Percentiles rank a stretch among this genome's conserved stretches.
phyloP scores from a whole-genome alignment of 768 basidiomycete genomes.

The Crucibulum laeve region DNA sequence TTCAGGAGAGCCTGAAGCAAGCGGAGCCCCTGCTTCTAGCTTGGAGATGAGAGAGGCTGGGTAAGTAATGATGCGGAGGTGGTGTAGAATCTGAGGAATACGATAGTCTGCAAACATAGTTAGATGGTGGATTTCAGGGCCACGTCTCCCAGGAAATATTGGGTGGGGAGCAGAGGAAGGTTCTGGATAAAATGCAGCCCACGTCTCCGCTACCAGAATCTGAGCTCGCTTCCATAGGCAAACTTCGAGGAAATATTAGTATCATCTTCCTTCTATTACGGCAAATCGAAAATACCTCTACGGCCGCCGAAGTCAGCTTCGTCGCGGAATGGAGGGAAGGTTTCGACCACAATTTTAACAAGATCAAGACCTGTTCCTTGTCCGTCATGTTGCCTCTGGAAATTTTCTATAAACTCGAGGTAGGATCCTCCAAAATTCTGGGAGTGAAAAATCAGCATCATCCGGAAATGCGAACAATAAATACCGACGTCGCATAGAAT shows the following conservation, averaged over 20 bases:
- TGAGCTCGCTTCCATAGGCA: conserved; percentile 89
- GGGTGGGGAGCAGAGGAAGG: conserved; percentile 50
- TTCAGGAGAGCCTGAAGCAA: conserved; percentile 57
- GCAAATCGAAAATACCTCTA: conserved; percentile 40
- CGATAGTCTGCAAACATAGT: conserved; percentile 97
- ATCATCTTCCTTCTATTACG: conserved; percentile 1
- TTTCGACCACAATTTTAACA: conserved; percentile 63
- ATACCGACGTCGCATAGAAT: conserved; percentile 63
- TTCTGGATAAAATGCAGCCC: conserved; percentile 85
- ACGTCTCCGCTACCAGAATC: conserved; percentile 86
- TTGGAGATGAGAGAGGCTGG: conserved; percentile 51
- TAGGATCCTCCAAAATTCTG: conserved; percentile 73
- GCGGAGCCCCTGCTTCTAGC: conserved; percentile 36
- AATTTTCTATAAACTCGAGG: conserved; percentile 57
- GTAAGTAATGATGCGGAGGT: conserved; percentile 72
- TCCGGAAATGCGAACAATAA: conserved; percentile 1
- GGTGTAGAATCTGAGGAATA: conserved; percentile 88
- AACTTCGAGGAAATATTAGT: conserved; percentile 34
- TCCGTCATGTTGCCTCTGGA: conserved; percentile 45
- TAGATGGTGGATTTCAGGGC: conserved; percentile 61
- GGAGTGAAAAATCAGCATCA: conserved; percentile 1
- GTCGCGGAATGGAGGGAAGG: conserved; percentile 77
- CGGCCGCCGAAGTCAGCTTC: conserved; percentile 53
- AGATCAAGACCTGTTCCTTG: conserved; percentile 69
- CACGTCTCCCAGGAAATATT: conserved; percentile 57